Base-by-base conservation (phyloP, 139 green algal genomes). In the Astrephomene gubernaculifera region DNA sequence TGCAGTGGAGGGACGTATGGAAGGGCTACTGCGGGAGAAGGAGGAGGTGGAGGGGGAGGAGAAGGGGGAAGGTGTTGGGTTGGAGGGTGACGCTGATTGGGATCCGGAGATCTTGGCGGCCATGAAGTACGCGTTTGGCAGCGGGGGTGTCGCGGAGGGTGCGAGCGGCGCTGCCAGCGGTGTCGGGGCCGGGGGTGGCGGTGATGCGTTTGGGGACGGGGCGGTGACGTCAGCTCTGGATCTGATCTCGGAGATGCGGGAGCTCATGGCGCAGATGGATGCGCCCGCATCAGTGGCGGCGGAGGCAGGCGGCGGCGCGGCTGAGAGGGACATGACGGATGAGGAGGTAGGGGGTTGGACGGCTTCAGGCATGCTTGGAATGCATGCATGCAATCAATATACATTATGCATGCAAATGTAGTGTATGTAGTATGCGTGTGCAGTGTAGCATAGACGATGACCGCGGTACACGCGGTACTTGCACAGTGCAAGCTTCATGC, bases 231-330 rank as follows among this genome's bases (percentile, higher is more conserved):
- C 76, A 4, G 76, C 60, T 39, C 9, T 72, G 38, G 39, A 7
- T 29, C 17, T 73, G 60, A 27, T 83, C 36, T 45, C 60, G 14
- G 76, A 83, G 76, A n/a, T 83, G 60, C 60, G 60, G 39, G 10
- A 44, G 31, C 60, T 83, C 17, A 83, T 83, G 76, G 76, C 76
- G 14, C 4, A 19, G 54, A 38, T 82, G 74, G 76, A 61, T 7
- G 39, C 17, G 8, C 29, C n/a, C n/a, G 76, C 22, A 1, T 35
- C 25, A 31, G 29, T 22, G 49, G 52, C 52, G 39, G 38, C 24
- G 36, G 38, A 41, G 14, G 12, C 7, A 27, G 74, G 5, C 38
- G 54, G 45, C 17, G 74, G 27, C 36, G n/a, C n/a, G n/a, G n/a
- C n/a, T n/a, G n/a, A n/a, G n/a, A n/a, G n/a, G n/a, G 36, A 81